Evolutionary conservation across 1,284 basidiomycete species (phyloP), one percentile per base, ranked within the genome.

Genomic region (Dichomitus squalens): DNA sequence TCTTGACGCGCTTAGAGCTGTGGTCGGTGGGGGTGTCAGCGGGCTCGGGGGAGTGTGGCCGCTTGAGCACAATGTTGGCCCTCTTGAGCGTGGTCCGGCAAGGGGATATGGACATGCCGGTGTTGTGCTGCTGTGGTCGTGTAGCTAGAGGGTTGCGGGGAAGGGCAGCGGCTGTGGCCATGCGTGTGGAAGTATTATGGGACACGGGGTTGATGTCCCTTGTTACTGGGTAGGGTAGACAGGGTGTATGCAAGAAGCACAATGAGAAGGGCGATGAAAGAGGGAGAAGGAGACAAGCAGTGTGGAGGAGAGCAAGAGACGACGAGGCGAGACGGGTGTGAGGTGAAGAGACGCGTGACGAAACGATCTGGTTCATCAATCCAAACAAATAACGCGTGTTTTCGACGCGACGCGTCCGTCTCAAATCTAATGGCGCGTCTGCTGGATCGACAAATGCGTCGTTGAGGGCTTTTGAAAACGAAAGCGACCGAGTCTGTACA

Each of bases 11-110:
- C 52, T 77, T 76, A 25, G 68, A 52, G 50, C 66, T 70, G 48
- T 70, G 68, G 6, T 64, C 55, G 18, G 61, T 51, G 20, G 63
- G 36, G 16, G 83, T 83, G 38, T 39, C 49, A 12, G 65, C 40
- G 21, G 73, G 75, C 27, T 87, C 88, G 33, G 88, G 88, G 27
- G 89, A 90, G 52, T 79, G 82, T 36, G 86, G 75, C 31, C 88
- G 84, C 70, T 90, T 90, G 48, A 61, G 27, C 12, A 73, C 60
- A 8, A 23, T 23, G 25, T 72, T 64, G 9, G 60, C 7, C 53
- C 61, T 69, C 46, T 58, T 56, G 7, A 54, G 41, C 4, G 53
- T 56, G 8, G 57, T 53, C 43, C 66, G 66, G 36, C 57, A 59
- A 47, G 64, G 64, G 16, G 66, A 63, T 40, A 65, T 57, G 40